Evolutionary conservation across 257 asterid species (phyloP).

Genomic region (Paulownia fortunei): DNA sequence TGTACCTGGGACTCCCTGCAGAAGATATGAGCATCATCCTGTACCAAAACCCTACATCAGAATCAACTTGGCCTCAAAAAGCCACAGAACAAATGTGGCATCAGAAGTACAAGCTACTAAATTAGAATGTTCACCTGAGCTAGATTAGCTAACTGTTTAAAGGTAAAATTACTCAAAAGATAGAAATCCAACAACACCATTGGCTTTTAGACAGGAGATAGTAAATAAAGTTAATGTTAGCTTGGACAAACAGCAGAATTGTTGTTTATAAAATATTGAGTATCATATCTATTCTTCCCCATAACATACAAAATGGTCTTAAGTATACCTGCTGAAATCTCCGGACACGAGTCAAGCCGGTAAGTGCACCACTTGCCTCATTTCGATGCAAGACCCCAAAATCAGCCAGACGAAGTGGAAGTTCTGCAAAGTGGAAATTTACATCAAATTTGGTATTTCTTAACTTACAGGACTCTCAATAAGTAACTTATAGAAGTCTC

Average conservation of each 20-base stretch:
- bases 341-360: constrained; percentile 83
- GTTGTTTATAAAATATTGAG: neutral
- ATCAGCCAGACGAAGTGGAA: constrained; percentile 82
- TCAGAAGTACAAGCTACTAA: neutral
- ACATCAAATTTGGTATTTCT: too few species aligned
- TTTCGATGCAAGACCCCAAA: constrained; percentile 84
- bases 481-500: too few species aligned
- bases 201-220: neutral
- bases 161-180: neutral
- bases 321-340: constrained; percentile 77
- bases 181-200: neutral
- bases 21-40: constrained; percentile 92
- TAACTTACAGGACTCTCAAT: constrained; percentile 1
- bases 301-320: neutral
- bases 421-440: constrained; percentile 59
- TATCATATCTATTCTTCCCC: neutral
- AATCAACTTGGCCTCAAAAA: constrained; percentile 15
- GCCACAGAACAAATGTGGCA: constrained; percentile 18
- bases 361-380: constrained; percentile 89
- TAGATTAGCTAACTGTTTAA: neutral
- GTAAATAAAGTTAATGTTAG: neutral
- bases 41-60: constrained; percentile 35
- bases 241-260: neutral
- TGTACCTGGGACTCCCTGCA: constrained; percentile 89
- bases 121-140: neutral